These are phyloP conservation scores for Ophiostoma perfectum DNA, from an alignment of 2,329 filamentous ascomycete genomes.

Conservation along the genomic window DNA sequence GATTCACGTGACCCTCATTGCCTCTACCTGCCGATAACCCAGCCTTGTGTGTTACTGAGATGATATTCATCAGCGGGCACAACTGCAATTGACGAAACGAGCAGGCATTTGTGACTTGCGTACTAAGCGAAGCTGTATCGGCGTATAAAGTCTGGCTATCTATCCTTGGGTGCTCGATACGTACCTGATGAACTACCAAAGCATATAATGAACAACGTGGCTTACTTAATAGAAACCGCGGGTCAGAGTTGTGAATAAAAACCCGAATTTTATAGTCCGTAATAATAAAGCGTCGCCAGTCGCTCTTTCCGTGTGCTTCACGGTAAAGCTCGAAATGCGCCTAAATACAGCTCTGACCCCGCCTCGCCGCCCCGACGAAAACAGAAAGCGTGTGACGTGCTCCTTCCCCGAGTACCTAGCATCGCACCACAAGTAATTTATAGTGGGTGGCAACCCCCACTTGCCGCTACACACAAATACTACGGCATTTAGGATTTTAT, in stretches of 20 bases:
- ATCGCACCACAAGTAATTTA: not conserved
- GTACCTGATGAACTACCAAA: no score
- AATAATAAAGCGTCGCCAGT: not conserved
- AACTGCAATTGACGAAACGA: no score
- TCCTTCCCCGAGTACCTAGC: not conserved
- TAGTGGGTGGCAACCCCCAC: not conserved
- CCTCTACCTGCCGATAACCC: no score
- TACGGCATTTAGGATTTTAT: not conserved
- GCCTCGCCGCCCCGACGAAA: not conserved
- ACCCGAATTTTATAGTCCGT: not conserved
- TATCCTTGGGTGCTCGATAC: no score
- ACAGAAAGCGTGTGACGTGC: conserved; percentile 8
- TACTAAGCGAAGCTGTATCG: no score
- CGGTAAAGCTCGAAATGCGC: not conserved
- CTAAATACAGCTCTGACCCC: conserved; percentile 4
- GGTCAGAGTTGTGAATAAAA: not conserved
- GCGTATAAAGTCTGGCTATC: no score
- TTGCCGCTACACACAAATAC: not conserved
- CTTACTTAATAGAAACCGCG: no score
- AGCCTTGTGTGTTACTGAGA: no score
- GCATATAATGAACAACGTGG: no score
- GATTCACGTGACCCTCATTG: no score
- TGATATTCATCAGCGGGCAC: no score
- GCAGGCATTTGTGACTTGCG: no score
- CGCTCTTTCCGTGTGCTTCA: not conserved